These are phyloP conservation scores for Ettlia oleoabundans DNA, from an alignment of 139 green algal species.

Conservation along the genomic window DNA sequence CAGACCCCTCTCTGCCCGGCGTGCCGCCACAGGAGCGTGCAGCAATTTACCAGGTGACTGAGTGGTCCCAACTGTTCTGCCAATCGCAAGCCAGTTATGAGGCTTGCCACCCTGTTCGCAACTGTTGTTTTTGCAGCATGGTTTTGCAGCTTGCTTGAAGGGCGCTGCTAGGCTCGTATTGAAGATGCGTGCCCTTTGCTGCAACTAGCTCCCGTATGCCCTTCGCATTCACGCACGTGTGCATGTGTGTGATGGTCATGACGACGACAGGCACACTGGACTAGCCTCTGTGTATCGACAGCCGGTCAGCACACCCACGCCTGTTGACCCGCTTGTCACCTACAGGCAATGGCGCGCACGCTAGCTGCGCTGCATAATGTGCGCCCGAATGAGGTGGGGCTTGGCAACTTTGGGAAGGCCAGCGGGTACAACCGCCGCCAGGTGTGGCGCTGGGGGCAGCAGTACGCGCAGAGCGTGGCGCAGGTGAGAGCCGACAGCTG, in stretches of 20 bases:
- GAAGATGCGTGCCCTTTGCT: no score
- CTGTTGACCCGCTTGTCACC: no score
- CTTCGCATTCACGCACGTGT: no score
- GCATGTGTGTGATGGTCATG: no score
- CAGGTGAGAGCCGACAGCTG: not conserved
- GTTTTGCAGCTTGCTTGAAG: no score
- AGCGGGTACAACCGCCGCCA: constrained; percentile 74
- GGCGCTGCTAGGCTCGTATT: no score
- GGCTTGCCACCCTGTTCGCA: not conserved
- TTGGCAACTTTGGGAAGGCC: constrained; percentile 71
- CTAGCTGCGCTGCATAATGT: constrained; percentile 89
- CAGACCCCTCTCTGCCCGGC: constrained; percentile 77
- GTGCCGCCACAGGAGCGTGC: constrained; percentile 45
- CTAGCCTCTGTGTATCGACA: no score
- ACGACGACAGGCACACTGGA: no score
- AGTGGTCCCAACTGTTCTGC: not conserved
- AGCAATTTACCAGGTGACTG: constrained; percentile 39
- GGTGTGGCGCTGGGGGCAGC: constrained; percentile 74
- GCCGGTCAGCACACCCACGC: not conserved
- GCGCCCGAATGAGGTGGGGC: constrained; percentile 52
- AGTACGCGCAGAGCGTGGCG: constrained; percentile 72
- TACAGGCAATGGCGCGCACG: constrained; percentile 56
- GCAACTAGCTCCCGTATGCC: no score
- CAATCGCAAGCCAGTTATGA: no score
- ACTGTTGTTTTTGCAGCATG: no score